These are phyloP conservation scores for Fusarium veterinarium DNA, from an alignment of 2,329 filamentous ascomycete genomes.

Conservation along the genomic window DNA sequence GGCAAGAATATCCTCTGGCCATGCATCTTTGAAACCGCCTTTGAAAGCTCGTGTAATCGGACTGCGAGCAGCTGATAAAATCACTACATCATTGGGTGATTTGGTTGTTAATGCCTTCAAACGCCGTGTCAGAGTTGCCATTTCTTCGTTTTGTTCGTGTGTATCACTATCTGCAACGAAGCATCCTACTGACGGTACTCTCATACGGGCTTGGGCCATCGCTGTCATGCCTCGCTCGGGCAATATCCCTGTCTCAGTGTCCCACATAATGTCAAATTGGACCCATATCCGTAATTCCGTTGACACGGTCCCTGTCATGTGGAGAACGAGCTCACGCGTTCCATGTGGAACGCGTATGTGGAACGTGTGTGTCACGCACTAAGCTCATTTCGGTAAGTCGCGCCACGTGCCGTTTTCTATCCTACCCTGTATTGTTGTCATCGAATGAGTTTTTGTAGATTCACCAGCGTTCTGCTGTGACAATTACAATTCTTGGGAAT, in stretches of 20 bases:
- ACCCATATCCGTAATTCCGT: background rate
- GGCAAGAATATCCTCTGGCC: conserved; percentile 87
- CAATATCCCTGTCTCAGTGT: background rate
- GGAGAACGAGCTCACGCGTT: background rate
- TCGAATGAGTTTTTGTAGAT: fast-evolving
- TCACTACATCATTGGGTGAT: conserved; percentile 81
- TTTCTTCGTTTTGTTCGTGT: too few relatives aligned
- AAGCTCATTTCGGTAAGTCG: background rate
- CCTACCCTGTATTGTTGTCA: background rate
- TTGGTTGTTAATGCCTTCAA: conserved; percentile 57
- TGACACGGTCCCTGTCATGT: background rate
- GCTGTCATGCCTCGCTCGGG: too few relatives aligned
- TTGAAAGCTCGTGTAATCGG: conserved; percentile 85
- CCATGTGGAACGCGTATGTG: background rate
- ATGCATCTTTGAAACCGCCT: conserved; percentile 84
- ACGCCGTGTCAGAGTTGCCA: background rate
- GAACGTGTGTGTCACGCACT: background rate
- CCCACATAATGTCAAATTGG: background rate
- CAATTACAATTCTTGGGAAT: too few relatives aligned
- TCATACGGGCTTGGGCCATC: too few relatives aligned
- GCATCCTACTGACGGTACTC: too few relatives aligned
- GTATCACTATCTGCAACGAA: too few relatives aligned
- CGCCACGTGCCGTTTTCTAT: fast-evolving
- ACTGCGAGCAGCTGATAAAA: conserved; percentile 89
- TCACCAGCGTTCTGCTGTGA: too few relatives aligned